These are phyloP conservation scores for Podila minutissima DNA, from an alignment of 192 early-diverging fungal genomes.

Conservation along the genomic window DNA sequence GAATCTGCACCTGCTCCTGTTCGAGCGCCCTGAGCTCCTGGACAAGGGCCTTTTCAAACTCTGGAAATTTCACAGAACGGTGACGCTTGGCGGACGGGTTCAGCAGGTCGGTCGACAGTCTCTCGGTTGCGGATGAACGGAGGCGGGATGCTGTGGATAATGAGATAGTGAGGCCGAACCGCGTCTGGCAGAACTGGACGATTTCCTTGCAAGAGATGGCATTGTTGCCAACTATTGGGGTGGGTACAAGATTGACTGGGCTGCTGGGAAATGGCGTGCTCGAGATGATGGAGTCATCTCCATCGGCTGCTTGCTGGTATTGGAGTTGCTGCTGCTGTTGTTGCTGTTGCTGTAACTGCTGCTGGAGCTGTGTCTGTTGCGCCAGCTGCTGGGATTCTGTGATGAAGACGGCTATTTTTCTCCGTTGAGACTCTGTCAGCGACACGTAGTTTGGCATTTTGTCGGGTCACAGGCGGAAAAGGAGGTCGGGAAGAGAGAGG, in stretches of 20 bases:
- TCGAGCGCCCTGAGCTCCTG: slow-evolving; percentile 50
- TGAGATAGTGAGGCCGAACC: slow-evolving; percentile 49
- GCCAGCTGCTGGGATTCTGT: slow-evolving; percentile 49
- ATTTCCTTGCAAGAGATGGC: slow-evolving; percentile 51
- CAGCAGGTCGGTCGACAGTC: slow-evolving; percentile 44
- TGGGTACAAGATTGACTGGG: slow-evolving; percentile 14
- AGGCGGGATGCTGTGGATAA: slow-evolving; percentile 44
- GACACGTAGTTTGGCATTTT: slow-evolving; percentile 51
- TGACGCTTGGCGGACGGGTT: slow-evolving; percentile 49
- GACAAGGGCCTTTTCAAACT: slow-evolving; percentile 46
- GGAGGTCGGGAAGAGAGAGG: background rate
- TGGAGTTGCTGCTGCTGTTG: background rate
- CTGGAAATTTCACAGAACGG: slow-evolving; percentile 51
- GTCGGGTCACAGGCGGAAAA: background rate
- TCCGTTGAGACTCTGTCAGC: slow-evolving; percentile 43
- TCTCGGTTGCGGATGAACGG: slow-evolving; percentile 38
- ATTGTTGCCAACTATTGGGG: slow-evolving; percentile 19
- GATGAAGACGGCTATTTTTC: slow-evolving; percentile 52
- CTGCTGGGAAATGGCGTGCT: slow-evolving; percentile 9
- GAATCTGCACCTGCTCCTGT: slow-evolving; percentile 45
- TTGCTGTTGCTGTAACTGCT: slow-evolving; percentile 7
- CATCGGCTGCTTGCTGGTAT: background rate
- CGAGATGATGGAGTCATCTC: slow-evolving; percentile 23
- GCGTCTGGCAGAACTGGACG: slow-evolving; percentile 51
- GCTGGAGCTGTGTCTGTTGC: slow-evolving; percentile 6